Conservation (phyloP, 2,329 filamentous ascomycete species). For the Cladophialophora carrionii region DNA sequence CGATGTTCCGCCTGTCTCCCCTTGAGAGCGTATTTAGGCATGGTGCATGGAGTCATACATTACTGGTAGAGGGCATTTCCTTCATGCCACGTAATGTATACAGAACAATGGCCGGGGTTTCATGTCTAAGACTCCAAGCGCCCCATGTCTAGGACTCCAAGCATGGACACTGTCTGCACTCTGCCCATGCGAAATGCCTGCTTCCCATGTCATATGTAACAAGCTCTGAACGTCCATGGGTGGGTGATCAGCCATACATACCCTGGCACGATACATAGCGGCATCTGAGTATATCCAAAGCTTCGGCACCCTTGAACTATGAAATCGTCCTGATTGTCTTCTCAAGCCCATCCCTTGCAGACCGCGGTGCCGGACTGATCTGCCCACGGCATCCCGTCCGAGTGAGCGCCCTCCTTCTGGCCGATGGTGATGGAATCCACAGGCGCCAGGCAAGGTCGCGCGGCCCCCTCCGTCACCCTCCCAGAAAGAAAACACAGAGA, state of each 20-base stretch:
- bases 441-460: too few species aligned
- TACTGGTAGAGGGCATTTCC: background rate
- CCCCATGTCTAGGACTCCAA: background rate
- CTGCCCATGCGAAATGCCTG: background rate
- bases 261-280: background rate
- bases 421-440: too few species aligned
- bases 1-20: background rate
- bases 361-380: too few species aligned
- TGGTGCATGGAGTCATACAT: background rate
- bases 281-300: background rate
- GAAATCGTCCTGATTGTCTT: background rate
- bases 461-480: too few species aligned
- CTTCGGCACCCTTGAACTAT: background rate
- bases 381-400: too few species aligned
- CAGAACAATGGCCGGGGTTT: background rate
- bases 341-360: background rate
- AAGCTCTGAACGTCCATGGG: background rate
- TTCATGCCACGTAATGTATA: background rate
- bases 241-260: background rate
- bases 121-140: background rate
- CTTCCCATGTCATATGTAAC: background rate
- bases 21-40: background rate
- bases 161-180: background rate
- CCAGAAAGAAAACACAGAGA: too few species aligned
- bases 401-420: too few species aligned